These are phyloP conservation scores for Candida glucosophila DNA, from an alignment of 1,139 yeast genomes.

Conservation along the genomic window DNA sequence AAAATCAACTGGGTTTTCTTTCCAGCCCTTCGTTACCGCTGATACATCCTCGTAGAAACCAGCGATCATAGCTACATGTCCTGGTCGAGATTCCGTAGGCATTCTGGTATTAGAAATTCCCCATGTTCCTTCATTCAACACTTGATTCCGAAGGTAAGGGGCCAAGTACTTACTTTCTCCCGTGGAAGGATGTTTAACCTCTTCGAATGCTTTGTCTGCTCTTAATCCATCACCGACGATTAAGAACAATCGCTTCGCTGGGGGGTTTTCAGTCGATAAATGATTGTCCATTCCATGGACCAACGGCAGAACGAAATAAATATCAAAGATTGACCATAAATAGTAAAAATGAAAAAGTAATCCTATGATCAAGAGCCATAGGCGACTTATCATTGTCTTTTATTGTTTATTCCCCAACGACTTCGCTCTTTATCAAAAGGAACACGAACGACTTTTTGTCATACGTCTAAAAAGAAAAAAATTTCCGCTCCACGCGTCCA, in stretches of 20 bases:
- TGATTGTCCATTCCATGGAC: conserved; percentile 96
- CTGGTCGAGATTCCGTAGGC: conserved; percentile 99
- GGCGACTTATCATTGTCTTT: conserved; percentile 28
- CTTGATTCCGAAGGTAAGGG: conserved; percentile 72
- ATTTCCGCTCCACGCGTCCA: too few species aligned
- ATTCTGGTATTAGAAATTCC: conserved; percentile 96
- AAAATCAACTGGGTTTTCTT: conserved; percentile 95
- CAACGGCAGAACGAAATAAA: conserved; percentile 91
- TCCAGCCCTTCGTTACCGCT: conserved; percentile 98
- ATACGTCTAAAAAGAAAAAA: background rate
- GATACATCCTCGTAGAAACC: conserved; percentile 98
- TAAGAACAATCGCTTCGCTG: conserved; percentile 83
- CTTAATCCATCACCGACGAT: conserved; percentile 95
- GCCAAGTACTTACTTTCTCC: conserved; percentile 64
- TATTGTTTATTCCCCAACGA: background rate
- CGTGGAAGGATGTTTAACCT: conserved; percentile 59
- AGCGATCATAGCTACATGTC: conserved; percentile 98
- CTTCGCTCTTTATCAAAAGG: conserved; percentile 1
- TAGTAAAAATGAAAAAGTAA: conserved; percentile 82
- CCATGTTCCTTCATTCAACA: conserved; percentile 70
- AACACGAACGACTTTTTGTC: background rate
- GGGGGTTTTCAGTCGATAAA: conserved; percentile 56
- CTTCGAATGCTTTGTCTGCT: conserved; percentile 88
- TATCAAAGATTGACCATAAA: conserved; percentile 95
- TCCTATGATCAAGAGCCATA: conserved; percentile 55